Evolutionary conservation across 768 basidiomycete species (phyloP).

Genomic region (Gloeophyllum trabeum): DNA sequence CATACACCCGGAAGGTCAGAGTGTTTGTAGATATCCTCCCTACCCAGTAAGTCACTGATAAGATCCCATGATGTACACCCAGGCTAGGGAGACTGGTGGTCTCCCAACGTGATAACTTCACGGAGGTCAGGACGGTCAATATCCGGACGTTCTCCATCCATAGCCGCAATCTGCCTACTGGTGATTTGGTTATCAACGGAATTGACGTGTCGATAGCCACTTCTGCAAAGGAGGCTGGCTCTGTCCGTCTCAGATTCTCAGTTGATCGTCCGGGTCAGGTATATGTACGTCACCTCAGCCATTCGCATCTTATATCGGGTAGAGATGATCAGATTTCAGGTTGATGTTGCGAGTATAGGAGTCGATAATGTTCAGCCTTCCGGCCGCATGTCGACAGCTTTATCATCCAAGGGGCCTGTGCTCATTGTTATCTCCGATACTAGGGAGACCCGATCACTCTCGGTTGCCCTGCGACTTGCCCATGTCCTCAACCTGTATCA

Average conservation of each 20-base stretch:
- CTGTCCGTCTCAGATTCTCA: no score
- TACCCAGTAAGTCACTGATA: no score
- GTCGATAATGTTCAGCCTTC: slow-evolving; percentile 16
- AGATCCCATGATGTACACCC: no score
- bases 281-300: background rate
- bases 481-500: slow-evolving; percentile 61
- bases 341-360: background rate
- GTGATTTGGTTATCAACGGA: background rate
- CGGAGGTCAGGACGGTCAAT: slow-evolving; percentile 15
- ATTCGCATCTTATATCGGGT: background rate
- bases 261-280: background rate
- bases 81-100: slow-evolving; percentile 30
- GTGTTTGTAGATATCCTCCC: no score
- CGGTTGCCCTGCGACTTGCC: slow-evolving; percentile 53
- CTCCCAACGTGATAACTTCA: background rate
- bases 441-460: slow-evolving; percentile 23
- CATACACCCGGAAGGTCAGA: slow-evolving; percentile 58
- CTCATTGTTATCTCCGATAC: slow-evolving; percentile 39
- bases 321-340: background rate
- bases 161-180: background rate
- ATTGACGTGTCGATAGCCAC: background rate
- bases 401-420: slow-evolving; percentile 40
- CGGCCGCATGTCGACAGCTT: slow-evolving; percentile 56
- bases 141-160: slow-evolving; percentile 13
- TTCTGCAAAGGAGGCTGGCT: no score